Evolutionary conservation across 2,329 filamentous ascomycete genomes (phyloP), one percentile per base, ranked within the genome.

Genomic region (Scytalidium sp.): DNA sequence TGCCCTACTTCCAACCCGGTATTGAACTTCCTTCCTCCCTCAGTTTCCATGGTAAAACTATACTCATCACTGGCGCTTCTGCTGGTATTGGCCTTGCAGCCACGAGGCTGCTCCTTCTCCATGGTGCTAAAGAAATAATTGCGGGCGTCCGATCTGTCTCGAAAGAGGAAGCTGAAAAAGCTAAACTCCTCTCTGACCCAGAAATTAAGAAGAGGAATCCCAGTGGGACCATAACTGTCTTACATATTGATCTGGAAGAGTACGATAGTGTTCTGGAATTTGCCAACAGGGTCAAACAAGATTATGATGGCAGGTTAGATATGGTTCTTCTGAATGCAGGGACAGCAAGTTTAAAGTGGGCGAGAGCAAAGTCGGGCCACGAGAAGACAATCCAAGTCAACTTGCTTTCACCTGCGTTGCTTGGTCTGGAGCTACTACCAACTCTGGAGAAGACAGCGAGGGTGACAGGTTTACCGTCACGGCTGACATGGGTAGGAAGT

Each of bases 321-420:
- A 47, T 52, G 23, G 21, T 44, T 13, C 15, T 56, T 10, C 19
- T 54, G 47, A 56, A 56, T 47, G 54, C 52, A 4, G 54, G 49
- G 25, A 50, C 45, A 27, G 51, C 32, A n/a, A 46, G 39, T 39
- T n/a, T 42, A n/a, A 54, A 44, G 13, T 50, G 25, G 20, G 41
- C 19, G n/a, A n/a, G 23, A 11, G 19, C 43, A 11, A 41, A 43
- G 13, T 50, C 56, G 21, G 61, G 61, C 4, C 54, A 57, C 49
- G 39, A 46, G 17, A 11, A 54, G 40, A 46, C 51, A 3, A 43
- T 63, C 8, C 60, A 60, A 7, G 60, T 63, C 3, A 64, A 64
- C 43, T 47, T 62, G 9, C 41, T 61, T 17, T 56, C 58, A 2
- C 57, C 57, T 10, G 58, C 61, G 19, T 47, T 62, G 2, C 46